phyloP scores from a whole-genome alignment of 2,329 filamentous ascomycete genomes.

The Aspergillus caelatus region DNA sequence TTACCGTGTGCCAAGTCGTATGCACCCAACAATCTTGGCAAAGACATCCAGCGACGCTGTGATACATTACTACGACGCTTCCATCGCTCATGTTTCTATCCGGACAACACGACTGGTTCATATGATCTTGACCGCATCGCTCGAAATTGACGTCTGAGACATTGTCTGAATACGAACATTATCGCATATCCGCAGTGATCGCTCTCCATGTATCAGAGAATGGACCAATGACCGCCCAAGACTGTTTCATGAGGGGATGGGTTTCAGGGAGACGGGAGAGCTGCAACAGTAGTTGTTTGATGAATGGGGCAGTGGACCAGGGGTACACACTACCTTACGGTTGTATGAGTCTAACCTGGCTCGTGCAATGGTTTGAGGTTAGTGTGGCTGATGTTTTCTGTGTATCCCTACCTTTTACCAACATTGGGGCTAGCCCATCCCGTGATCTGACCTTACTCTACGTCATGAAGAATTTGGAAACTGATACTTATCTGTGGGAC shows the following conservation, averaged over 20 bases:
- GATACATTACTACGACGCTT: background rate
- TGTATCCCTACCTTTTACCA: background rate
- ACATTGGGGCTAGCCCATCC: background rate
- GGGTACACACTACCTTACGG: too few relatives aligned
- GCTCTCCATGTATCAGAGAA: background rate
- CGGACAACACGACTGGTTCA: background rate
- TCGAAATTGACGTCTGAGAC: background rate
- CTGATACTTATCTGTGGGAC: background rate
- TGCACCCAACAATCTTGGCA: background rate
- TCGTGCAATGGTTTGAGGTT: background rate
- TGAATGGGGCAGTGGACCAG: background rate
- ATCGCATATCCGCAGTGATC: background rate
- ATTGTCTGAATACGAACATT: background rate
- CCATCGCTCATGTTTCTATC: background rate
- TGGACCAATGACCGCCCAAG: background rate
- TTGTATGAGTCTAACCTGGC: background rate
- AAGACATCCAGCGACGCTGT: background rate
- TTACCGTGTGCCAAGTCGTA: background rate
- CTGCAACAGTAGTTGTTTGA: background rate
- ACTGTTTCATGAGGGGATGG: background rate
- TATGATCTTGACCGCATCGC: background rate
- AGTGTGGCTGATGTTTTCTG: background rate
- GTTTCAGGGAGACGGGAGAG: background rate
- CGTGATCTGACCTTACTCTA: background rate
- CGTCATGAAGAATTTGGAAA: background rate